Conservation (phyloP, 2,329 filamentous ascomycete genomes). For the Trichoderma atrobrunneum region DNA sequence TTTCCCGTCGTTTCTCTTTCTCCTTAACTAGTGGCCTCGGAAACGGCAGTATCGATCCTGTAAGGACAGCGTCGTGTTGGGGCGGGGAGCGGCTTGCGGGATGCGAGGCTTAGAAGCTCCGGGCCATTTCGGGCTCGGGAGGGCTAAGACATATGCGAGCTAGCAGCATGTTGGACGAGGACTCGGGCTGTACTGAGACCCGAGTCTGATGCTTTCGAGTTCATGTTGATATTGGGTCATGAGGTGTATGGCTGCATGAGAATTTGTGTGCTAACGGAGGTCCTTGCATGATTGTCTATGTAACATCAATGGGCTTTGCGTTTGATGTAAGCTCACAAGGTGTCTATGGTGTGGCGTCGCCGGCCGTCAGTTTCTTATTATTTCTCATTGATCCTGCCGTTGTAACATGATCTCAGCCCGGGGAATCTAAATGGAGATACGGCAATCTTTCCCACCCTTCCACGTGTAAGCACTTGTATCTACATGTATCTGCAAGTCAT, state of each 20-base stretch:
- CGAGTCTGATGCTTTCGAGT: not conserved
- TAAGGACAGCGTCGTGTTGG: not conserved
- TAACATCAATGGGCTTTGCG: not conserved
- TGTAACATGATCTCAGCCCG: not conserved
- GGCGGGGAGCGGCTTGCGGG: conserved; percentile 12
- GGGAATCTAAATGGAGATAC: not conserved
- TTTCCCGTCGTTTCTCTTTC: not conserved
- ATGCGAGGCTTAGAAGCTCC: conserved; percentile 3
- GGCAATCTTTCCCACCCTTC: not conserved
- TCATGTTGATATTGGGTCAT: not conserved
- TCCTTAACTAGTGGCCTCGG: not conserved
- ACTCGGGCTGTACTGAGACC: not conserved
- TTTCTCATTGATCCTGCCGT: not conserved
- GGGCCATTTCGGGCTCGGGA: conserved; percentile 12
- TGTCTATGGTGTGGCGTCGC: not conserved
- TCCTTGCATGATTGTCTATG: not conserved
- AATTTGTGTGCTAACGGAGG: not conserved
- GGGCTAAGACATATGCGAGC: conserved; percentile 5
- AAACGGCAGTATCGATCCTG: not conserved
- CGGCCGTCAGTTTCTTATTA: not conserved
- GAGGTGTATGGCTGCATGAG: not conserved
- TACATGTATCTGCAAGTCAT: not conserved
- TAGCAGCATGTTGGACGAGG: not conserved
- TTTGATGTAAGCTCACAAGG: not conserved
- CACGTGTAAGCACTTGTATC: not conserved